Evolutionary conservation across 2,329 filamentous ascomycete species (phyloP).

Genomic region (Fusarium torreyae): DNA sequence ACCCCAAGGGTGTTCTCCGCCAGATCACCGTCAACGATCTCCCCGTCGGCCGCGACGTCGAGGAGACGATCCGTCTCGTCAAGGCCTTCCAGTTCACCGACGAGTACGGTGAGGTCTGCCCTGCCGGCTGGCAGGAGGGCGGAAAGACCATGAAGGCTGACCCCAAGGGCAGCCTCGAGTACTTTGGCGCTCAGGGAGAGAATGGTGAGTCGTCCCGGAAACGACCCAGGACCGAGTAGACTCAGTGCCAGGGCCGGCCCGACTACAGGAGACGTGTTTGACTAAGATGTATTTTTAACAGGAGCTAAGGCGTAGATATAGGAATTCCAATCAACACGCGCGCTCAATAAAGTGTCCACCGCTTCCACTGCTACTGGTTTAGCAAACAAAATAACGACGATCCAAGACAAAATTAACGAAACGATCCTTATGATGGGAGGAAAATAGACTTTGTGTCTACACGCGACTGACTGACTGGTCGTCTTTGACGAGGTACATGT

Average conservation of each 20-base stretch:
- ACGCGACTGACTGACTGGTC: conserved; percentile 8
- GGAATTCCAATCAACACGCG: conserved; percentile 39
- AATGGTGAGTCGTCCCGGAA: conserved; percentile 45
- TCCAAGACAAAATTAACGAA: conserved; percentile 25
- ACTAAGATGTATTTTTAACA: conserved; percentile 41
- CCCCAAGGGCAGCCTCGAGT: conserved; percentile 66
- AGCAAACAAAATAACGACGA: conserved; percentile 26
- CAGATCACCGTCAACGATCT: conserved; percentile 78
- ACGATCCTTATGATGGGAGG: conserved; percentile 20
- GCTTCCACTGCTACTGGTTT: conserved; percentile 10
- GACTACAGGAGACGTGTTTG: conserved; percentile 22
- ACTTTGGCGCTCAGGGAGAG: conserved; percentile 56
- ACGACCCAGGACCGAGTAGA: conserved; percentile 40
- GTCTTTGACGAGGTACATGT: conserved; percentile 22
- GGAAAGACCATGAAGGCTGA: conserved; percentile 66
- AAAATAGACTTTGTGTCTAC: conserved; percentile 1
- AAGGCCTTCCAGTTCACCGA: conserved; percentile 87
- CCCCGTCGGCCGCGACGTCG: conserved; percentile 74
- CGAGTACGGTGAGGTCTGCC: conserved; percentile 83
- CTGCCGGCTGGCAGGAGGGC: conserved; percentile 65
- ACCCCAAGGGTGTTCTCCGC: conserved; percentile 72
- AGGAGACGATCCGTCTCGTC: conserved; percentile 76
- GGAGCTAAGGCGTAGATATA: conserved; percentile 41
- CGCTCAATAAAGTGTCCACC: conserved; percentile 12
- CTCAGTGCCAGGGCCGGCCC: conserved; percentile 1